Evolutionary conservation across 805 yeast species (phyloP).

Genomic region (Wickerhamomyces alni): DNA sequence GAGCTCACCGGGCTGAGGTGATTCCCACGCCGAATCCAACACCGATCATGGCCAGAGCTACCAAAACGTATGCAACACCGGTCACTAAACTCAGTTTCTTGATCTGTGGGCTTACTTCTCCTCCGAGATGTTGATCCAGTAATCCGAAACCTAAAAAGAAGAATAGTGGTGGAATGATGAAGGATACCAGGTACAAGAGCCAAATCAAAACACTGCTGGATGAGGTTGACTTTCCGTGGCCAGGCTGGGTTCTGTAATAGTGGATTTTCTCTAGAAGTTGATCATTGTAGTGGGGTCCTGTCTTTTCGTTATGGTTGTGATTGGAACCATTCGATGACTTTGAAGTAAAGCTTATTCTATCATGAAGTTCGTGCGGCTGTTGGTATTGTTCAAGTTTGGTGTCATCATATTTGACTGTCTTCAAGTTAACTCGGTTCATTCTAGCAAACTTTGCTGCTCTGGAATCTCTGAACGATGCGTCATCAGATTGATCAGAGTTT

Average conservation of each 20-base stretch:
- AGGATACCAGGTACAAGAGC: slow-evolving; percentile 14
- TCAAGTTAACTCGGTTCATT: background rate
- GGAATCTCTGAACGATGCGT: slow-evolving; percentile 4
- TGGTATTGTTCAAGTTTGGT: too few relatives aligned
- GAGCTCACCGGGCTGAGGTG: slow-evolving; percentile 1
- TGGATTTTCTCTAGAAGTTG: slow-evolving; percentile 15
- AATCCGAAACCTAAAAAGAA: slow-evolving; percentile 23
- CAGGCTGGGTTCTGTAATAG: slow-evolving; percentile 10
- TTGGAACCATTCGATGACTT: background rate
- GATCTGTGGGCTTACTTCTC: slow-evolving; percentile 3
- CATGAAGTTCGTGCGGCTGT: background rate
- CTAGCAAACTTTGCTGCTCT: slow-evolving; percentile 3
- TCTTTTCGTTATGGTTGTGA: background rate
- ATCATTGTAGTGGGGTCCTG: slow-evolving; percentile 3
- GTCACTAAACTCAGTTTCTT: slow-evolving; percentile 17
- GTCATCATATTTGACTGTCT: background rate
- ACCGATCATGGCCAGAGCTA: slow-evolving; percentile 33
- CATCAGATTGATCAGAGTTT: slow-evolving; percentile 1
- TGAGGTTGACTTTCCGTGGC: background rate
- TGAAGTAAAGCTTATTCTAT: background rate
- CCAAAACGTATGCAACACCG: slow-evolving; percentile 12
- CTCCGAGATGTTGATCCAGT: slow-evolving; percentile 13
- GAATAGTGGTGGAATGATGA: slow-evolving; percentile 23
- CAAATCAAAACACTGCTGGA: slow-evolving; percentile 2
- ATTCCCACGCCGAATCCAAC: slow-evolving; percentile 43